Evolutionary conservation across 2,329 filamentous ascomycete genomes (phyloP).

Genomic region (Cladophialophora yegresii): DNA sequence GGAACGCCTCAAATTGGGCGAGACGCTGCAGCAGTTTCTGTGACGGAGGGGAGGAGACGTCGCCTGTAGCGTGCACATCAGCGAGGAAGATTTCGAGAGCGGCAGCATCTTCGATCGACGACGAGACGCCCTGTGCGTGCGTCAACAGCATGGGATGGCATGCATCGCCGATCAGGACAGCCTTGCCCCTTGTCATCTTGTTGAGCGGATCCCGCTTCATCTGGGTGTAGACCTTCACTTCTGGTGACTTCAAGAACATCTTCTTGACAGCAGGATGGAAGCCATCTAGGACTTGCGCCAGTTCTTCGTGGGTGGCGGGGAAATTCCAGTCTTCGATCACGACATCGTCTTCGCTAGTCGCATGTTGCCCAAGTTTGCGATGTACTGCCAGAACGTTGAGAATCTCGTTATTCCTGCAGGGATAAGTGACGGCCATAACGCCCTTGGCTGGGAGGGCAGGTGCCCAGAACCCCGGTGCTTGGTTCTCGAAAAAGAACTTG

Average conservation of each 20-base stretch:
- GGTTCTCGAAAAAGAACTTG: conserved; percentile 33
- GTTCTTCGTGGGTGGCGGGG: conserved; percentile 34
- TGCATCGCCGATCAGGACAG: conserved; percentile 66
- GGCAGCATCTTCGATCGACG: conserved; percentile 36
- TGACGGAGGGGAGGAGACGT: conserved; percentile 24
- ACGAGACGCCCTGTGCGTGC: conserved; percentile 35
- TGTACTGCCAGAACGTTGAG: conserved; percentile 35
- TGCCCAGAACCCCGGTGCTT: conserved; percentile 36
- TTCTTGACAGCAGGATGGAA: conserved; percentile 36
- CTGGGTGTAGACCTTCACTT: conserved; percentile 37
- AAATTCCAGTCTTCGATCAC: conserved; percentile 37
- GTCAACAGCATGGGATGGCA: conserved; percentile 36
- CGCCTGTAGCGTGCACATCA: conserved; percentile 24
- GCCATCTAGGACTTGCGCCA: conserved; percentile 33
- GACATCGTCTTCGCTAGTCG: conserved; percentile 31
- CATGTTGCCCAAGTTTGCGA: conserved; percentile 32
- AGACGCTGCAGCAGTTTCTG: conserved; percentile 31
- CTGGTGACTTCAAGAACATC: conserved; percentile 33
- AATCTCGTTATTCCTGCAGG: conserved; percentile 35
- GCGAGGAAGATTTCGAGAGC: conserved; percentile 35
- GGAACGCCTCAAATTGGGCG: conserved; percentile 32
- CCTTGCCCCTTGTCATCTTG: conserved; percentile 55
- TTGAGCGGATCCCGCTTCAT: conserved; percentile 35
- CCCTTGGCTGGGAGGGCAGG: conserved; percentile 35
- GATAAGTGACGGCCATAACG: conserved; percentile 37